These are phyloP conservation scores for Dictyophora rubrovolvata DNA, from an alignment of 768 basidiomycete species.

Conservation along the genomic window DNA sequence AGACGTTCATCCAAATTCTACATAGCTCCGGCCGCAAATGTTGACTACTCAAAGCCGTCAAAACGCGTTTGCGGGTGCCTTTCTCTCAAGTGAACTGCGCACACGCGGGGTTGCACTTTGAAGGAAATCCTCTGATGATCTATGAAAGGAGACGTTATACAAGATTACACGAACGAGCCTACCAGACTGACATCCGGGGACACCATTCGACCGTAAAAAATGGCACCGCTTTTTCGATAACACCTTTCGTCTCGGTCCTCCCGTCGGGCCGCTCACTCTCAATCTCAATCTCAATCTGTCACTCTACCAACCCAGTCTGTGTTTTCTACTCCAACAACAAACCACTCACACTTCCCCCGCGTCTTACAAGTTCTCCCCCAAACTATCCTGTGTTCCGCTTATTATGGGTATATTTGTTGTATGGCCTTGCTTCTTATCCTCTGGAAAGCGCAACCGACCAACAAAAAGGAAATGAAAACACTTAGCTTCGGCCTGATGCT, in stretches of 20 bases:
- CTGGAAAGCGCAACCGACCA: too few relatives aligned
- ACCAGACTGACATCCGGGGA: neutral
- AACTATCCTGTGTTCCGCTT: conserved; percentile 80
- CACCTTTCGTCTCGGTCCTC: conserved; percentile 8
- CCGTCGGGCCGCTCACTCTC: neutral
- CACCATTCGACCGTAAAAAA: conserved; percentile 7
- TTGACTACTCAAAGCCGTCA: too few relatives aligned
- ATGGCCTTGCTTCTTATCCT: conserved; percentile 30
- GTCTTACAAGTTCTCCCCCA: conserved; percentile 47
- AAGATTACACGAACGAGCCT: neutral
- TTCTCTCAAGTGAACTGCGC: too few relatives aligned
- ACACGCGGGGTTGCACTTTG: too few relatives aligned
- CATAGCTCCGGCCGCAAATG: too few relatives aligned
- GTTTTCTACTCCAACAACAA: neutral
- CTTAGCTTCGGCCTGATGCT: neutral
- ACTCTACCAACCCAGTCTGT: neutral
- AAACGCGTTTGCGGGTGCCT: too few relatives aligned
- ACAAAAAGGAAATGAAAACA: too few relatives aligned
- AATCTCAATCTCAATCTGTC: neutral
- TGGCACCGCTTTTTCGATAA: conserved; percentile 74
- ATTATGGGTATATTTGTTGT: conserved; percentile 91
- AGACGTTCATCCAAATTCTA: neutral
- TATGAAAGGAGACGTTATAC: too few relatives aligned
- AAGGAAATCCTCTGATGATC: too few relatives aligned
- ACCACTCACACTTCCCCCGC: neutral